phyloP scores from a whole-genome alignment of 179 eudicot genomes.

The Nepenthes alata region DNA sequence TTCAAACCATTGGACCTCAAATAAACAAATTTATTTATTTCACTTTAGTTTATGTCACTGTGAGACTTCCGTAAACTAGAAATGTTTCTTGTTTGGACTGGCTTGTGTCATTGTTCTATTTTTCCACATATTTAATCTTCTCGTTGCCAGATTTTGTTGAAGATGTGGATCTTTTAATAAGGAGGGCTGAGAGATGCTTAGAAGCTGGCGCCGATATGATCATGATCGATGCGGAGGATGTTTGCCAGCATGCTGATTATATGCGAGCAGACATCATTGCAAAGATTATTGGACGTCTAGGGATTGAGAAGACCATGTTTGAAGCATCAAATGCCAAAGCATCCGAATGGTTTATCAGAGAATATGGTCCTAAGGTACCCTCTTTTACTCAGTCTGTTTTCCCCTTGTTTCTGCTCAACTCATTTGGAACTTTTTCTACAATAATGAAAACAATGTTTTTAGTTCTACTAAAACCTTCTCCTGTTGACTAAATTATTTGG shows the following conservation, averaged over 20 bases:
- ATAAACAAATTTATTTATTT: too few species aligned
- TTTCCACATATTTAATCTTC: neutral
- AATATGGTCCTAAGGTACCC: slow-evolving; percentile 81
- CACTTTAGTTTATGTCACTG: too few species aligned
- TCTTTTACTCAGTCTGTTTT: neutral
- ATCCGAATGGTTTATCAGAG: slow-evolving; percentile 81
- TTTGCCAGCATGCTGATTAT: slow-evolving; percentile 59
- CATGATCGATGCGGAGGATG: slow-evolving; percentile 79
- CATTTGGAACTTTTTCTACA: neutral
- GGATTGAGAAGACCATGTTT: slow-evolving; percentile 86
- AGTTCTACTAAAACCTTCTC: neutral
- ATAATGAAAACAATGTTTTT: too few species aligned
- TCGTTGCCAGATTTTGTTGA: slow-evolving; percentile 52
- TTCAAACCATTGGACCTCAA: too few species aligned
- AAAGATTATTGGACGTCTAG: slow-evolving; percentile 74
- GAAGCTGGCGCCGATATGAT: slow-evolving; percentile 99
- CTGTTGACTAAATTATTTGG: neutral
- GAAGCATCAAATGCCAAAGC: slow-evolving; percentile 67
- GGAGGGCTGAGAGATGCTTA: slow-evolving; percentile 84
- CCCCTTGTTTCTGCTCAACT: neutral
- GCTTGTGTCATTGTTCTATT: neutral
- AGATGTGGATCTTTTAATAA: slow-evolving; percentile 70
- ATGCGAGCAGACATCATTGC: slow-evolving; percentile 69
- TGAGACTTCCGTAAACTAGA: too few species aligned
- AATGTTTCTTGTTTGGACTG: neutral